phyloP scores from a whole-genome alignment of 2,329 filamentous ascomycete species.

The Albifimbria verrucaria region DNA sequence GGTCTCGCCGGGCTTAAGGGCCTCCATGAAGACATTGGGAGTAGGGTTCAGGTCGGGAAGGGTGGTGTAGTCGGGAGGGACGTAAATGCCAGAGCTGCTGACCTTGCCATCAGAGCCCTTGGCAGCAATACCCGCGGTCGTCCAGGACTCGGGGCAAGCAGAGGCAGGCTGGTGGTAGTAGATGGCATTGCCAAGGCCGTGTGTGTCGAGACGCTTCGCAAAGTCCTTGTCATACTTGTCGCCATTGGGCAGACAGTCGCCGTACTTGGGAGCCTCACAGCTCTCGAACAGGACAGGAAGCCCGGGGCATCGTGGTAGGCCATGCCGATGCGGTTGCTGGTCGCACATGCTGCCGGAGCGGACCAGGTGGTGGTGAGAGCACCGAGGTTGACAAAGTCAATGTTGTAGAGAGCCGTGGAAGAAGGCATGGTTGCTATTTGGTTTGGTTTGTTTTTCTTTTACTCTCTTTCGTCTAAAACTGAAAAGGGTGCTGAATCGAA shows the following conservation, averaged over 20 bases:
- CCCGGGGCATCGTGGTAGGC: neutral
- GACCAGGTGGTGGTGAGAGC: constrained; percentile 1
- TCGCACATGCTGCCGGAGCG: neutral
- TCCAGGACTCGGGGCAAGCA: neutral
- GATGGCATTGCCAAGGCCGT: neutral
- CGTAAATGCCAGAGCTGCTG: neutral
- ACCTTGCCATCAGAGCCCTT: neutral
- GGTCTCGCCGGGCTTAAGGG: neutral
- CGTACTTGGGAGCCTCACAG: neutral
- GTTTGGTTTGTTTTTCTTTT: neutral
- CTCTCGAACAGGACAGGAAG: neutral
- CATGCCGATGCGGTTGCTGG: neutral
- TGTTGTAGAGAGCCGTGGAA: neutral
- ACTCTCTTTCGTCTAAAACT: too few relatives aligned
- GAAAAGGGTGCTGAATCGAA: too few relatives aligned
- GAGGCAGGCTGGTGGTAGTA: constrained; percentile 1
- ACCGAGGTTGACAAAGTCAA: constrained; percentile 2
- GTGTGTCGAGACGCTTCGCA: neutral
- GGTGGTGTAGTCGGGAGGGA: neutral
- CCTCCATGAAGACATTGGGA: constrained; percentile 1
- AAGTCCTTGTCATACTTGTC: neutral
- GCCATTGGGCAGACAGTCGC: constrained; percentile 1
- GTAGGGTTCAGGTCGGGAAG: neutral
- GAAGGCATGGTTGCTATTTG: neutral
- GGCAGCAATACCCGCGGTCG: constrained; percentile 1